Percentiles rank a stretch among this genome's conserved stretches.
These are phyloP conservation scores for Citrus inodora DNA, from an alignment of 345 rosid species.

Conservation along the genomic window DNA sequence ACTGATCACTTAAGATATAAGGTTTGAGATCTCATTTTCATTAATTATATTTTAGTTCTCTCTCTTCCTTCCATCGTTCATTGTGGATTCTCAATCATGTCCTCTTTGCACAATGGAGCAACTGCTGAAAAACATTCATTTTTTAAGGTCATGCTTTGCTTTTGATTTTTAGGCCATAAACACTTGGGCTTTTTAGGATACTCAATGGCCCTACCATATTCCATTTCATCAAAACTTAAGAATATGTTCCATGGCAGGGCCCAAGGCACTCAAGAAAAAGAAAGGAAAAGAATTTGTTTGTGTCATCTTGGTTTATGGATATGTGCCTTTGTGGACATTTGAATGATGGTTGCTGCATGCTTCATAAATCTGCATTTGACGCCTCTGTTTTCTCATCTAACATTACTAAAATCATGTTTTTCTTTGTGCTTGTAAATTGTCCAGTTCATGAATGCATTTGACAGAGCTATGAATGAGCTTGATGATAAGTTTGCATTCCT, in stretches of 20 bases:
- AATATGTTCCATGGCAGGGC: not conserved
- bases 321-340: not conserved
- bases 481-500: conserved; percentile 61
- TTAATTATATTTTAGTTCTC: conserved; percentile 4
- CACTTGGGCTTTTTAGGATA: not conserved
- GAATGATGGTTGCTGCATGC: not conserved
- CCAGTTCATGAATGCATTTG: conserved; percentile 75
- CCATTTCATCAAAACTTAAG: not conserved
- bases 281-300: not conserved
- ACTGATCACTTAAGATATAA: conserved; percentile 66
- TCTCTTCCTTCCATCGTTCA: not conserved
- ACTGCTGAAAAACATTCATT: not conserved
- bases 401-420: not conserved
- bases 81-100: not conserved
- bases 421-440: conserved; percentile 18
- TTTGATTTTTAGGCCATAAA: not conserved
- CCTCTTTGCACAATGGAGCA: not conserved
- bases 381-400: not conserved
- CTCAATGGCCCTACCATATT: not conserved
- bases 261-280: not conserved
- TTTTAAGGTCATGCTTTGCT: not conserved
- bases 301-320: not conserved
- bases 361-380: not conserved
- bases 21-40: conserved; percentile 32
- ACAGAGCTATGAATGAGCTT: conserved; percentile 65